Percentiles rank a stretch among this genome's conserved stretches.
phyloP scores from a whole-genome alignment of 106 monocot genomes.

The Platanthera zijinensis region DNA sequence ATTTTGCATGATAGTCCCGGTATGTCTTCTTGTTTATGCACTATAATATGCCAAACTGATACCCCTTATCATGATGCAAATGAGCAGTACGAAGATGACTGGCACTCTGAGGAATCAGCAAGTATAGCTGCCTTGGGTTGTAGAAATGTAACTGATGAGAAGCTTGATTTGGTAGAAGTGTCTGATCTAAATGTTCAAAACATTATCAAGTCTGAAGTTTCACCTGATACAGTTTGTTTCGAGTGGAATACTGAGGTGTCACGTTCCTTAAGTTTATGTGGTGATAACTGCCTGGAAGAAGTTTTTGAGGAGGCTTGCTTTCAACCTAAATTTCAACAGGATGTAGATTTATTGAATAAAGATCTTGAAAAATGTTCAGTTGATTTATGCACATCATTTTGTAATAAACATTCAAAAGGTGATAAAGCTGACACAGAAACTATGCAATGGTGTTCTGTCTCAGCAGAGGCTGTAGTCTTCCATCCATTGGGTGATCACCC shows the following conservation, averaged over 20 bases:
- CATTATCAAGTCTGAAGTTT: constrained; percentile 1
- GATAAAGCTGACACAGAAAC: constrained; percentile 7
- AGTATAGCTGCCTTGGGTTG: neutral
- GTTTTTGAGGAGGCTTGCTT: constrained; percentile 1
- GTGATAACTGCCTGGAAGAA: constrained; percentile 8
- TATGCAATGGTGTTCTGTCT: constrained; percentile 4
- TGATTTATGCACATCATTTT: constrained; percentile 11
- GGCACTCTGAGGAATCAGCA: constrained; percentile 5
- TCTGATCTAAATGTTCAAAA: neutral
- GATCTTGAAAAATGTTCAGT: constrained; percentile 14
- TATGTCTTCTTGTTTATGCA: neutral
- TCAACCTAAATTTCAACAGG: constrained; percentile 2
- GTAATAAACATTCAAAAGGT: constrained; percentile 5
- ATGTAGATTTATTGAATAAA: constrained; percentile 13
- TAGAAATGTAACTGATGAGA: neutral
- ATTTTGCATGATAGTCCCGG: constrained; percentile 24
- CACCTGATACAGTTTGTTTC: neutral
- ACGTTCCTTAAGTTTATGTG: constrained; percentile 4
- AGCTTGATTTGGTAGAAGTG: constrained; percentile 7
- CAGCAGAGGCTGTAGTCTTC: neutral
- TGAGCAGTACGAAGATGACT: neutral
- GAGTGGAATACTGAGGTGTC: constrained; percentile 4
- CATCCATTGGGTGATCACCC: neutral
- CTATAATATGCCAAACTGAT: constrained; percentile 7
- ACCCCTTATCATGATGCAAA: constrained; percentile 1